These are phyloP conservation scores for Schwanniomyces polymorphus DNA, from an alignment of 805 yeast species.

Conservation along the genomic window DNA sequence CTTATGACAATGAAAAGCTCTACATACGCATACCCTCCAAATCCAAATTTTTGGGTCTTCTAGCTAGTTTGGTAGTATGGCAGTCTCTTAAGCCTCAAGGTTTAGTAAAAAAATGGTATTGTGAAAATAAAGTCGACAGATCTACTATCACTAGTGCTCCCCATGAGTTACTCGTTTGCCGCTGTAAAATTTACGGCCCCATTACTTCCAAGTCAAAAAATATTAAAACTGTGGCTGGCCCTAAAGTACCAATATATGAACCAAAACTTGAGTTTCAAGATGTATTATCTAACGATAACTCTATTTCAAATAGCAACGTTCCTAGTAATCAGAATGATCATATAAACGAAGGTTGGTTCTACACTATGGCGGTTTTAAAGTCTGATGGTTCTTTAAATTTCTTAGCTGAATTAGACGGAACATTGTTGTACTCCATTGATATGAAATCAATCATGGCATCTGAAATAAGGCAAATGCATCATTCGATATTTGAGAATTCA, in stretches of 20 bases:
- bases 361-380: slow-evolving; percentile 67
- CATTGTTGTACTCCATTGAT: slow-evolving; percentile 58
- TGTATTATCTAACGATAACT: slow-evolving; percentile 1
- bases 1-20: slow-evolving; percentile 37
- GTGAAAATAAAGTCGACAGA: slow-evolving; percentile 31
- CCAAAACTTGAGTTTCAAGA: slow-evolving; percentile 8
- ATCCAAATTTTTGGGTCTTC: slow-evolving; percentile 40
- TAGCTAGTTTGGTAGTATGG: slow-evolving; percentile 55
- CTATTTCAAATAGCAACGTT: slow-evolving; percentile 5
- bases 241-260: slow-evolving; percentile 35
- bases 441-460: slow-evolving; percentile 51
- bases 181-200: slow-evolving; percentile 68
- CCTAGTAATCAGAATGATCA: slow-evolving; percentile 6
- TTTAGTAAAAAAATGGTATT: slow-evolving; percentile 54
- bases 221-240: slow-evolving; percentile 36
- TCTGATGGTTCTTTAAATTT: slow-evolving; percentile 64
- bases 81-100: slow-evolving; percentile 53
- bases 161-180: slow-evolving; percentile 55
- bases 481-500: slow-evolving; percentile 59
- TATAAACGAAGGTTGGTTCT: slow-evolving; percentile 64
- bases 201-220: slow-evolving; percentile 42
- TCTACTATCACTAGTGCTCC: slow-evolving; percentile 19
- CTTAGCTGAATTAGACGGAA: slow-evolving; percentile 63
- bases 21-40: slow-evolving; percentile 37
- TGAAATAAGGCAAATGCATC: slow-evolving; percentile 65